Evolutionary conservation across 202 grass and related monocot genomes (phyloP), one percentile per base, ranked within the genome.

Genomic region (Schoenoplectus tabernaemontani): DNA sequence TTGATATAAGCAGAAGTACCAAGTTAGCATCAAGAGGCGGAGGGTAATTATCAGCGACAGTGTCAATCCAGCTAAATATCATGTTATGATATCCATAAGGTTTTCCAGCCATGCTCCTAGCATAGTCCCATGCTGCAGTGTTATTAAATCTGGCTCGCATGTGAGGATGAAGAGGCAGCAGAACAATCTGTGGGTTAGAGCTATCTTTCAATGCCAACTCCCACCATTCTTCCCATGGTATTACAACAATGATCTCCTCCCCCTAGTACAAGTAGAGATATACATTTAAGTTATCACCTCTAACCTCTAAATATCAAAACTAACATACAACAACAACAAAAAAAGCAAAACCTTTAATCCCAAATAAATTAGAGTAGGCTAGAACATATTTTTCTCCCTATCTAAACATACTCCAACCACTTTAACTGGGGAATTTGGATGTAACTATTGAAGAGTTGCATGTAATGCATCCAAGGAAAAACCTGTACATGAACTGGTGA

Each of bases 11-110:
- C 15, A 83, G 83, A 81, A 68, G 56, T 91, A 93, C 93, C 93
- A 97, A 88, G 68, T 93, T 97, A 78, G 91, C 85, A 88, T 97
- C 93, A 79, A 97, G 85, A 78, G 93, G 93, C 0, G 93, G 89
- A 59, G 93, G 93, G 82, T 87, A 97, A 81, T 97, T 97, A 38
- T 97, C 89, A 17, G 87, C 62, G 63, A 97, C 76, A 9, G 93
- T 97, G 69, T 97, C 93, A 32, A 97, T 97, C 93, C 93, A 97
- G 82, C 91, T 93, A 88, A 97, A 97, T 88, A 97, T 93, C 93
- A 97, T 97, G 84, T 97, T 97, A 87, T 97, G 93, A 80, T 93
- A 97, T 33, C 93, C 93, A 82, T 97, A 97, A 7, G 93, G 93
- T 47, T 90, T 93, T 69, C 93, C 89, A 23, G 62, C 57, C 93